These are phyloP conservation scores for Cladosporium halotolerans DNA, from an alignment of 2,329 filamentous ascomycete genomes.

Conservation along the genomic window DNA sequence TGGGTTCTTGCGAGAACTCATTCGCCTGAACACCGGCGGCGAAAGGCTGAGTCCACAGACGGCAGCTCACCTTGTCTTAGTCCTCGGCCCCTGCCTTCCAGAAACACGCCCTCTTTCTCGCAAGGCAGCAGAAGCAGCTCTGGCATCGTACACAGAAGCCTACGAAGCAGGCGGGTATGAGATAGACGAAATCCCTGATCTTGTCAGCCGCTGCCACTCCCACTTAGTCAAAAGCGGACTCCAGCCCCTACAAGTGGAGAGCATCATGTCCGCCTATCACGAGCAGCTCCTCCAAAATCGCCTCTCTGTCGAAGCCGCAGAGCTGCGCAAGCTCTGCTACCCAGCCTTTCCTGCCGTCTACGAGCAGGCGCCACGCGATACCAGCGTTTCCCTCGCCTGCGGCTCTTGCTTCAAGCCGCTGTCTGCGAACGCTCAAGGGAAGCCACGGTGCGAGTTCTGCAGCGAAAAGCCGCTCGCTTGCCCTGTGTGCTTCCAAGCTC, in stretches of 20 bases:
- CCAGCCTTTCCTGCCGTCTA: slow-evolving; percentile 51
- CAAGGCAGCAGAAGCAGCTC: slow-evolving; percentile 28
- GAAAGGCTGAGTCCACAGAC: slow-evolving; percentile 42
- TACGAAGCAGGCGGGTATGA: slow-evolving; percentile 33
- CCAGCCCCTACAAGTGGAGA: slow-evolving; percentile 48
- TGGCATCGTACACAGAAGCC: slow-evolving; percentile 35
- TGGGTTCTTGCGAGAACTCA: slow-evolving; percentile 36
- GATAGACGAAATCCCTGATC: slow-evolving; percentile 30
- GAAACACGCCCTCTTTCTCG: slow-evolving; percentile 32
- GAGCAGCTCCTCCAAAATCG: slow-evolving; percentile 44
- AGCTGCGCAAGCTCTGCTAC: slow-evolving; percentile 51
- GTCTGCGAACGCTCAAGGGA: slow-evolving; percentile 47
- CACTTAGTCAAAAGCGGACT: slow-evolving; percentile 39
- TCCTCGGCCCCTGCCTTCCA: slow-evolving; percentile 41
- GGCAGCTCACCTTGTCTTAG: slow-evolving; percentile 40
- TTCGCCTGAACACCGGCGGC: slow-evolving; percentile 35
- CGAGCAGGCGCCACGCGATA: slow-evolving; percentile 51
- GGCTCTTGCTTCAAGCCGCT: slow-evolving; percentile 49
- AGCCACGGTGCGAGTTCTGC: slow-evolving; percentile 48
- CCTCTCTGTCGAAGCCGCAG: slow-evolving; percentile 48
- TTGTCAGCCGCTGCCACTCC: slow-evolving; percentile 20
- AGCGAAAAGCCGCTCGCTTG: slow-evolving; percentile 26
- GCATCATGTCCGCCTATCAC: slow-evolving; percentile 52
- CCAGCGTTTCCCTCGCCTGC: slow-evolving; percentile 49
- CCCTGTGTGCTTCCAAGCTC: slow-evolving; percentile 2